A percentile compares a stretch with the other conserved stretches of the same genome.
phyloP scores from a whole-genome alignment of 2,329 filamentous ascomycete species.

The Diaporthe longicolla region DNA sequence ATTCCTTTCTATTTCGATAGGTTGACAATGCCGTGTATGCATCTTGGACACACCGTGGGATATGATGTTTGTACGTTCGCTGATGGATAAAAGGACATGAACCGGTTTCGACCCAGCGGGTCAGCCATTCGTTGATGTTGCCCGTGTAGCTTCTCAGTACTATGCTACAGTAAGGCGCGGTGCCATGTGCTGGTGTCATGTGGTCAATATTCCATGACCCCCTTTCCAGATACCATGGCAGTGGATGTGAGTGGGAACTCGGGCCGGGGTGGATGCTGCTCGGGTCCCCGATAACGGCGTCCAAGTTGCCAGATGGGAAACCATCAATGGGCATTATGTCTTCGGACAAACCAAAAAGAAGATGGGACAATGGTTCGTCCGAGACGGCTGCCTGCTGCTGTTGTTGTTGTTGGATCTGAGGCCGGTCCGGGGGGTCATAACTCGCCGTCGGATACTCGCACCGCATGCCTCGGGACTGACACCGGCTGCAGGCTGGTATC shows the following conservation, averaged over 20 bases:
- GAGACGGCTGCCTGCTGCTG: constrained; percentile 3
- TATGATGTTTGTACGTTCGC: constrained; percentile 47
- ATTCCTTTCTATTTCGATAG: constrained; percentile 44
- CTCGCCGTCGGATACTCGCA: constrained; percentile 46
- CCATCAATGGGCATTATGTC: constrained; percentile 24
- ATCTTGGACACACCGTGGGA: constrained; percentile 49
- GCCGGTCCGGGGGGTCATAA: background rate
- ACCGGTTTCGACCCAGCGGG: constrained; percentile 48
- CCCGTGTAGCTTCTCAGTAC: constrained; percentile 41
- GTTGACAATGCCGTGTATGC: constrained; percentile 48
- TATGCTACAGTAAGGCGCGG: constrained; percentile 11
- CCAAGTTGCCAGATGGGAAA: background rate
- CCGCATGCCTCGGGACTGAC: constrained; percentile 40
- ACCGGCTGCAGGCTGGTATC: constrained; percentile 46
- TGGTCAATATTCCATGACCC: constrained; percentile 43
- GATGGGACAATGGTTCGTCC: constrained; percentile 15
- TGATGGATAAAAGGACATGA: constrained; percentile 52
- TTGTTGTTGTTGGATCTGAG: background rate
- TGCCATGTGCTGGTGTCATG: background rate
- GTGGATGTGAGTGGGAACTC: background rate
- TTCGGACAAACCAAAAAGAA: background rate
- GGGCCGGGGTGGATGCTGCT: background rate
- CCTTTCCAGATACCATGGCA: constrained; percentile 36
- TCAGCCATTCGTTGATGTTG: constrained; percentile 46
- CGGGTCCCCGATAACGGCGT: background rate